Evolutionary conservation across 2,329 filamentous ascomycete species (phyloP), one percentile per base, ranked within the genome.

Genomic region (Thielaviopsis ethacetica): DNA sequence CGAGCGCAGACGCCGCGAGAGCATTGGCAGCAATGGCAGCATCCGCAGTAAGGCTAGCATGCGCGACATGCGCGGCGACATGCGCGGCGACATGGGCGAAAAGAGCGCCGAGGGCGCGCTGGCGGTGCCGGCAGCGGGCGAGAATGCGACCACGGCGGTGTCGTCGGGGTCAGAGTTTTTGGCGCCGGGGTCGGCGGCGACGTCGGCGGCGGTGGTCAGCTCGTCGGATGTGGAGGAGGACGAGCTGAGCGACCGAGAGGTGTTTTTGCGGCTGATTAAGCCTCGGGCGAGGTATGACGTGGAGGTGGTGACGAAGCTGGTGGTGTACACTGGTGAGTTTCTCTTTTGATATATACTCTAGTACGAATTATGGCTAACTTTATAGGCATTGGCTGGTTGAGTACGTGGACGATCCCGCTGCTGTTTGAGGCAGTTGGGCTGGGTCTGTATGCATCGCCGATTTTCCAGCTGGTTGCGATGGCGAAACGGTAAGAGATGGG

Each of bases 291-390:
- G 91, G 65, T 98, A 97, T 67, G 93, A 98, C 71, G 91, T 97
- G n/a, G 93, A 98, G 71, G 91, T 98, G 47, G 86, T 98, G 44
- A 97, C 93, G 5, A 97, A 96, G 72, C 72, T 98, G 62, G 86
- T 98, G 65, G 89, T 98, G 24, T 98, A 98, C 73, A 80, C 86
- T 61, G 93, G 91, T 89, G 73, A 71, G 83, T 66, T 19, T 53
- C 56, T 52, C 50, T 56, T 30, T 60, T 22, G 61, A 54, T 26
- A 41, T 51, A 34, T 13, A 24, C 19, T 7, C n/a, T 27, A 54
- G 19, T 17, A 6, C 21, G 30, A 34, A 12, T 53, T 30, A 22
- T 44, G 15, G 27, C 21, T 54, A 30, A 54, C 30, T 50, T 49
- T 53, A 38, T 63, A 89, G 88, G 88, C 53, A 95, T 95, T 69